Evolutionary conservation across 495 filamentous ascomycete genomes (phyloP), one percentile per base, ranked within the genome.

Genomic region (Penicillium simplicissimum): DNA sequence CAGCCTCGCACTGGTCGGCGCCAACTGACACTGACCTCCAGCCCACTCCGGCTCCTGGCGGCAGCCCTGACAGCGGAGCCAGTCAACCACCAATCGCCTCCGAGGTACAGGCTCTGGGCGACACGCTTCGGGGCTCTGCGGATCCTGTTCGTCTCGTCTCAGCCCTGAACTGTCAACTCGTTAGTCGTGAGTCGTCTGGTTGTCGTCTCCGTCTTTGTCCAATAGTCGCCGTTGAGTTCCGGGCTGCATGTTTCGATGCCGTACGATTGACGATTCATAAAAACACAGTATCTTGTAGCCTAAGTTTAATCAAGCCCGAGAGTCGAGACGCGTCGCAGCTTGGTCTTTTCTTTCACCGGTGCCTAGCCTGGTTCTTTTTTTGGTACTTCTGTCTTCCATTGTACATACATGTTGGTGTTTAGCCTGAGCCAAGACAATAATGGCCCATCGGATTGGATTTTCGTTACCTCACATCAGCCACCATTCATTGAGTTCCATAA

Each of bases 211-310:
- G 55, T 45, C 54, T n/a, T n/a, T n/a, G n/a, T n/a, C n/a, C n/a
- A n/a, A n/a, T n/a, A 60, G 62, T 61, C 60, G 34, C 60, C 58
- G 37, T 67, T 62, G 53, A 40, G 58, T 69, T 67, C 67, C 64
- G 62, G 62, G 55, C 58, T 52, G n/a, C 47, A 14, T 33, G 28
- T 28, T 52, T 34, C 38, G 34, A 42, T 34, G 38, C 25, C 51
- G n/a, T 25, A 31, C 14, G 28, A 21, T 38, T 55, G 15, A 48
- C 55, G 11, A 47, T 19, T 31, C 21, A 34, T 9, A 34, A 8
- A n/a, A 38, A 31, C 25, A 4, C 4, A 31, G 28, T 6, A 0
- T 31, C 34, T 34, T 7, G 8, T 52, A 15, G 31, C 17, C 38
- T 43, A 59, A 59, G 52, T 59, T 48, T 58, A 37, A 37, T 14